These are phyloP conservation scores for Trichophyton rubrum DNA, from an alignment of 2,329 filamentous ascomycete species.

Conservation along the genomic window DNA sequence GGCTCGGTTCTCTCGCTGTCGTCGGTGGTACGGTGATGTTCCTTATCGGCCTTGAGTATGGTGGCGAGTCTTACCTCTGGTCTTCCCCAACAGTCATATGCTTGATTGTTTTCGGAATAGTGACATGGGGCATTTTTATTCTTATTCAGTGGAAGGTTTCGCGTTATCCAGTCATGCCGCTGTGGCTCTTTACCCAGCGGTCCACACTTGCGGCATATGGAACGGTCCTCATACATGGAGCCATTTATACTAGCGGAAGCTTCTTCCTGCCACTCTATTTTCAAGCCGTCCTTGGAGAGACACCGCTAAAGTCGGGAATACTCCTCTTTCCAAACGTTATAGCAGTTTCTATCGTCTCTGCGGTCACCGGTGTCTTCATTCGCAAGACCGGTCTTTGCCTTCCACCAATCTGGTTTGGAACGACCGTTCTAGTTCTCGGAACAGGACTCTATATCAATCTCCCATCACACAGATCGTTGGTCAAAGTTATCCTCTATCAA, in stretches of 20 bases:
- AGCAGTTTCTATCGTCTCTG: slow-evolving; percentile 39
- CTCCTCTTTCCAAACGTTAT: slow-evolving; percentile 63
- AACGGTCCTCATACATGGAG: slow-evolving; percentile 60
- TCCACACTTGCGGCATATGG: slow-evolving; percentile 55
- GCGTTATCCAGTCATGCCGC: slow-evolving; percentile 66
- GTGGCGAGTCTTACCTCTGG: slow-evolving; percentile 66
- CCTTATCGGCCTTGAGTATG: slow-evolving; percentile 73
- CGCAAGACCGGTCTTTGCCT: slow-evolving; percentile 59
- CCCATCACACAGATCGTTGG: slow-evolving; percentile 40
- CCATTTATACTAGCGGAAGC: slow-evolving; percentile 62
- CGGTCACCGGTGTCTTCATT: slow-evolving; percentile 52
- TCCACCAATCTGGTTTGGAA: slow-evolving; percentile 36
- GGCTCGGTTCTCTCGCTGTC: slow-evolving; percentile 41
- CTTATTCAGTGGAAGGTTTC: slow-evolving; percentile 57
- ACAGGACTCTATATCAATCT: slow-evolving; percentile 52
- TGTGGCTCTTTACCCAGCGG: slow-evolving; percentile 50
- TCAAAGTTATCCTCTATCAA: slow-evolving; percentile 42
- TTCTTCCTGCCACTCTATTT: slow-evolving; percentile 83
- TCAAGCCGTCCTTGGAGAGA: slow-evolving; percentile 57
- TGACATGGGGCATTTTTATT: slow-evolving; percentile 54
- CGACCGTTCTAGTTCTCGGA: slow-evolving; percentile 38
- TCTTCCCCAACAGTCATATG: slow-evolving; percentile 61
- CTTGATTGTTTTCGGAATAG: slow-evolving; percentile 59
- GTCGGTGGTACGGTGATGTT: slow-evolving; percentile 74
- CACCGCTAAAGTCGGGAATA: slow-evolving; percentile 59